phyloP scores from a whole-genome alignment of 169 alveolate species.

The Plasmodium fragile region DNA sequence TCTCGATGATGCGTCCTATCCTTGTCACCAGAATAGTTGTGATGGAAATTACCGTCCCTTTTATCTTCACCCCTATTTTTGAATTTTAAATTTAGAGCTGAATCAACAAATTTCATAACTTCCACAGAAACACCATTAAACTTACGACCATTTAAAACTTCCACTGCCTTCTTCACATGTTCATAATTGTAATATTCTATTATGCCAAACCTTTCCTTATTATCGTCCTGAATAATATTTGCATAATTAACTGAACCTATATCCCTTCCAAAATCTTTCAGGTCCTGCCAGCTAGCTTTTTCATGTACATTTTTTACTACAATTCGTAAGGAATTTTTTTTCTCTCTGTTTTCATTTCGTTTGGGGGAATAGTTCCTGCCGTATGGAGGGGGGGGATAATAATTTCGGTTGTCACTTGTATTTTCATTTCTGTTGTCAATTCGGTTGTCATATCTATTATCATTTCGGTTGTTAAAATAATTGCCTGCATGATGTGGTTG shows the following conservation, averaged over 20 bases:
- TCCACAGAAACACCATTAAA: conserved; percentile 77
- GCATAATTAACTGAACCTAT: conserved; percentile 90
- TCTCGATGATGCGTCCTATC: neutral
- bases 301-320: conserved; percentile 87
- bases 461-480: conserved; percentile 69
- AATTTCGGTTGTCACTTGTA: conserved; percentile 25
- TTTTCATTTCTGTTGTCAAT: no score
- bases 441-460: no score
- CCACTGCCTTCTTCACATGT: conserved; percentile 84
- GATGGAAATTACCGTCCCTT: neutral
- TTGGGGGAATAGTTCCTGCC: conserved; percentile 58
- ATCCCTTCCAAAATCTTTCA: conserved; percentile 89
- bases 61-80: conserved; percentile 3
- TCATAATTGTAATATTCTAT: conserved; percentile 85
- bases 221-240: conserved; percentile 82
- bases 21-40: neutral
- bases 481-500: conserved; percentile 83
- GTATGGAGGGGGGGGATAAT: conserved; percentile 25
- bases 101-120: conserved; percentile 63
- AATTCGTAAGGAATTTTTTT: conserved; percentile 76
- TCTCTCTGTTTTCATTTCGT: conserved; percentile 76
- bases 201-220: conserved; percentile 80
- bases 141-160: conserved; percentile 82
- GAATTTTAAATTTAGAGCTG: neutral
- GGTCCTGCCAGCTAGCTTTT: conserved; percentile 90